phyloP scores from a whole-genome alignment of 208 protist genomes.

The Acanthamoeba healyi region DNA sequence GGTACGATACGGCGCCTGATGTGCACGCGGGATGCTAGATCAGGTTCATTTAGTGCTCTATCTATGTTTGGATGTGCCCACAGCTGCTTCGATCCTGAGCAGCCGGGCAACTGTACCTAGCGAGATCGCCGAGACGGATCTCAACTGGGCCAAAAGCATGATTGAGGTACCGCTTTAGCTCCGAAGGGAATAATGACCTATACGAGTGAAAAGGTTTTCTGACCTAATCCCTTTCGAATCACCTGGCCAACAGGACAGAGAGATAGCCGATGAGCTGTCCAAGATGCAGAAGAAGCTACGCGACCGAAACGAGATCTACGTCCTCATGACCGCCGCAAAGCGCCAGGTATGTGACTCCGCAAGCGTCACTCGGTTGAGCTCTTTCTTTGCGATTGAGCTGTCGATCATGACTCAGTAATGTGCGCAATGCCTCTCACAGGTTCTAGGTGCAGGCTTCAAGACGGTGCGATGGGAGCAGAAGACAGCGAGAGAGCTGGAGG shows the following conservation, averaged over 20 bases:
- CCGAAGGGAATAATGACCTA: too few species aligned
- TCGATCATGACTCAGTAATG: too few species aligned
- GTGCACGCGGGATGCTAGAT: too few species aligned
- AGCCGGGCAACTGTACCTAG: not conserved
- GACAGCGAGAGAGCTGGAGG: not conserved
- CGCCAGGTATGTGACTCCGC: slow-evolving; percentile 15
- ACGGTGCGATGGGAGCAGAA: slow-evolving; percentile 5
- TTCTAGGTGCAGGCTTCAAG: slow-evolving; percentile 1
- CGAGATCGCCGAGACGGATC: not conserved
- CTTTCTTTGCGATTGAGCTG: too few species aligned
- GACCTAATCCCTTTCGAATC: too few species aligned
- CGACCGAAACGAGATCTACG: slow-evolving; percentile 26
- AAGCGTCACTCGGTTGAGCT: too few species aligned
- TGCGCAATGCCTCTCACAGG: too few species aligned
- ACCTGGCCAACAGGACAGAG: not conserved
- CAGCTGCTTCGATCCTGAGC: not conserved
- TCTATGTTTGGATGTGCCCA: not conserved
- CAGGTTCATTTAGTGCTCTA: too few species aligned
- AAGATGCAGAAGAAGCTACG: slow-evolving; percentile 48
- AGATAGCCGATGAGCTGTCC: slow-evolving; percentile 33
- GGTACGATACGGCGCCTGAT: not conserved
- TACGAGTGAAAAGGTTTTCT: too few species aligned
- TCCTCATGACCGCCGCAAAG: slow-evolving; percentile 27
- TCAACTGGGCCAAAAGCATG: not conserved
- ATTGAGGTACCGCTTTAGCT: not conserved